Conservation (phyloP, 768 basidiomycete genomes). For the Leccinum uliginosum region DNA sequence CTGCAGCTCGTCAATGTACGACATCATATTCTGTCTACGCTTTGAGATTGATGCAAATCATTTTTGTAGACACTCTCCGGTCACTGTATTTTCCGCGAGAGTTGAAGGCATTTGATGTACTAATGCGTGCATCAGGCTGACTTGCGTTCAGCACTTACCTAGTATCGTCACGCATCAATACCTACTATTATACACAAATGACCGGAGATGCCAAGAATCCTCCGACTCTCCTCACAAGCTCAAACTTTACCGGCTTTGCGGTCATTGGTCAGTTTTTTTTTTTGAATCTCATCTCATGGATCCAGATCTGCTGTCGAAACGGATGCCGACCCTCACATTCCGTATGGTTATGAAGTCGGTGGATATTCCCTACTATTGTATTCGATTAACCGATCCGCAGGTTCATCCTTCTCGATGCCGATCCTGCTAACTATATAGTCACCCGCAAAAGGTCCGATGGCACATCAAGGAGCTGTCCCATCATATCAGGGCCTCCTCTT, state of each 20-base stretch:
- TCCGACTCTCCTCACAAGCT: slow-evolving; percentile 61
- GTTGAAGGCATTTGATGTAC: not conserved
- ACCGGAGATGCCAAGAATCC: slow-evolving; percentile 69
- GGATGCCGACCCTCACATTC: no score
- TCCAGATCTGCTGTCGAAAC: no score
- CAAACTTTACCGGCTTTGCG: slow-evolving; percentile 61
- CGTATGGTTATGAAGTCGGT: slow-evolving; percentile 44
- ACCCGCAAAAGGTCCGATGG: slow-evolving; percentile 44
- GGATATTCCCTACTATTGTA: slow-evolving; percentile 57
- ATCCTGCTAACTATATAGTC: slow-evolving; percentile 53
- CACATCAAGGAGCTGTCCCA: slow-evolving; percentile 51
- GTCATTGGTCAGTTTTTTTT: slow-evolving; percentile 55
- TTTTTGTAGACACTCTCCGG: no score
- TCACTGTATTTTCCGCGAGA: slow-evolving; percentile 35
- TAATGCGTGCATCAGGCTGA: not conserved
- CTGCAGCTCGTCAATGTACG: slow-evolving; percentile 47
- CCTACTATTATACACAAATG: slow-evolving; percentile 74
- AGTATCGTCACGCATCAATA: slow-evolving; percentile 59
- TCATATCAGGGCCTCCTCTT: slow-evolving; percentile 48
- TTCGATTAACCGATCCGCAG: slow-evolving; percentile 33
- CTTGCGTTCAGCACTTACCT: slow-evolving; percentile 51
- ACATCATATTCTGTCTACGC: no score
- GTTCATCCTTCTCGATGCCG: slow-evolving; percentile 72
- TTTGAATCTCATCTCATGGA: slow-evolving; percentile 6
- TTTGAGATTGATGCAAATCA: no score